Conservation (phyloP, 2,329 filamentous ascomycete species). For the Cryphonectria naterciae region DNA sequence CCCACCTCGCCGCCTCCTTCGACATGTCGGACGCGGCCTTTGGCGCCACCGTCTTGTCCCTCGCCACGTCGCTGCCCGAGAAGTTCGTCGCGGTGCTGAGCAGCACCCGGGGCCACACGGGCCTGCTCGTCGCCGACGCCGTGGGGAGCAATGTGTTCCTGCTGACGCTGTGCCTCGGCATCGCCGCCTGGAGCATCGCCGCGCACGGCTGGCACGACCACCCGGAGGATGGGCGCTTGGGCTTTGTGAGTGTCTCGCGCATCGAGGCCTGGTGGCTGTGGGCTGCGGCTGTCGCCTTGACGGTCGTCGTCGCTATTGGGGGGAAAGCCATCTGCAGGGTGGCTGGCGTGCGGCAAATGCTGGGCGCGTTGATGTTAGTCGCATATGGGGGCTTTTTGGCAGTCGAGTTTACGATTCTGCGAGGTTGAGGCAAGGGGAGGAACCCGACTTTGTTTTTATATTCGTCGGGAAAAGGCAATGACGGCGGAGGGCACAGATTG, state of each 20-base stretch:
- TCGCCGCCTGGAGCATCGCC: slow-evolving; percentile 32
- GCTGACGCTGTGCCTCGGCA: slow-evolving; percentile 52
- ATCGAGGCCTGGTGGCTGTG: slow-evolving; percentile 30
- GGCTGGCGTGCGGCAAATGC: slow-evolving; percentile 23
- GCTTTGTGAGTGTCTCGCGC: slow-evolving; percentile 21
- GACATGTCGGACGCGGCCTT: slow-evolving; percentile 31
- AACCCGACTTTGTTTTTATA: no score
- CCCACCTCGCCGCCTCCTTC: slow-evolving; percentile 27
- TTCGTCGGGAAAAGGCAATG: neutral
- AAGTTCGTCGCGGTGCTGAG: slow-evolving; percentile 56
- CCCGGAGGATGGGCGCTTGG: slow-evolving; percentile 17
- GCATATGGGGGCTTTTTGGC: slow-evolving; percentile 27
- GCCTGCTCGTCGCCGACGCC: slow-evolving; percentile 56
- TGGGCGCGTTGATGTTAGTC: slow-evolving; percentile 27
- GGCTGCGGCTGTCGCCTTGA: slow-evolving; percentile 19
- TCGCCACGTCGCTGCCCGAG: slow-evolving; percentile 57
- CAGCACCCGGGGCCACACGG: slow-evolving; percentile 48
- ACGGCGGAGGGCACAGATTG: neutral
- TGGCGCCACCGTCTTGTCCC: slow-evolving; percentile 27
- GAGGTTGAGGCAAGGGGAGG: slow-evolving; percentile 9
- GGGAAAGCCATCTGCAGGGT: slow-evolving; percentile 21
- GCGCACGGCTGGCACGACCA: slow-evolving; percentile 28
- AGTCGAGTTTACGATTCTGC: slow-evolving; percentile 25
- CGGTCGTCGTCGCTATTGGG: slow-evolving; percentile 19
- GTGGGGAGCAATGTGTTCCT: slow-evolving; percentile 60